Conservation (phyloP, 129 eudicot species). For the Ambrosia trifida region DNA sequence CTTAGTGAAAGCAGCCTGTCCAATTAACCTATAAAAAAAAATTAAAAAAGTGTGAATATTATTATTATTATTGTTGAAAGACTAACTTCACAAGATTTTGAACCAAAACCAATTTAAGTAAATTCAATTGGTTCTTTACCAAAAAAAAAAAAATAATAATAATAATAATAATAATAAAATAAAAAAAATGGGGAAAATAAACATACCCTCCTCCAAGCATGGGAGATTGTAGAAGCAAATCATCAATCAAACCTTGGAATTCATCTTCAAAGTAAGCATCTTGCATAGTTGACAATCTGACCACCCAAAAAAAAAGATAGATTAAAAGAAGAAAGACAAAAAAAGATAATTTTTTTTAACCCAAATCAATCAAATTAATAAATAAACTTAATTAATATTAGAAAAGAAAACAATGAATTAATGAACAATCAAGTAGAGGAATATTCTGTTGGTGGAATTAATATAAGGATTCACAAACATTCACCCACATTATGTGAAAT, state of each 20-base stretch:
- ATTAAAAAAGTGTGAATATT: slow-evolving; percentile 17
- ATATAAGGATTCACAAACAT: slow-evolving; percentile 33
- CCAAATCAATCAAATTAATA: slow-evolving; percentile 3
- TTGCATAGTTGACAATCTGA: slow-evolving; percentile 74
- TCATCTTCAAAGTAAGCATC: slow-evolving; percentile 72
- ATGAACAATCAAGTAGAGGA: slow-evolving; percentile 30
- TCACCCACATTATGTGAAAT: slow-evolving; percentile 36
- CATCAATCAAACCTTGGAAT: slow-evolving; percentile 51
- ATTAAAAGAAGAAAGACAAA: slow-evolving; percentile 1
- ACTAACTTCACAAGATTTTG: neutral
- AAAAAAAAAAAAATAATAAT: neutral
- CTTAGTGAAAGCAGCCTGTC: slow-evolving; percentile 67
- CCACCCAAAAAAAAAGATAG: neutral
- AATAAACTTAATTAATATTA: neutral
- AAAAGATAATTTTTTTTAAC: slow-evolving; percentile 19
- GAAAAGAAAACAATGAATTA: neutral
- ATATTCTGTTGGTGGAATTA: slow-evolving; percentile 31
- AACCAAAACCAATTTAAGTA: slow-evolving; percentile 13
- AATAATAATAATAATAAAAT: too few relatives aligned
- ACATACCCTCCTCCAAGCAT: slow-evolving; percentile 86
- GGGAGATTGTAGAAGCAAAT: slow-evolving; percentile 69
- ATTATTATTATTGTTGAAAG: slow-evolving; percentile 17
- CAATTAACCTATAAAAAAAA: slow-evolving; percentile 62
- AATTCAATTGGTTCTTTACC: neutral
- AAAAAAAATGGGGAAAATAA: slow-evolving; percentile 12